Conservation (phyloP, 75 land plant genomes). For the Picea glauca region DNA sequence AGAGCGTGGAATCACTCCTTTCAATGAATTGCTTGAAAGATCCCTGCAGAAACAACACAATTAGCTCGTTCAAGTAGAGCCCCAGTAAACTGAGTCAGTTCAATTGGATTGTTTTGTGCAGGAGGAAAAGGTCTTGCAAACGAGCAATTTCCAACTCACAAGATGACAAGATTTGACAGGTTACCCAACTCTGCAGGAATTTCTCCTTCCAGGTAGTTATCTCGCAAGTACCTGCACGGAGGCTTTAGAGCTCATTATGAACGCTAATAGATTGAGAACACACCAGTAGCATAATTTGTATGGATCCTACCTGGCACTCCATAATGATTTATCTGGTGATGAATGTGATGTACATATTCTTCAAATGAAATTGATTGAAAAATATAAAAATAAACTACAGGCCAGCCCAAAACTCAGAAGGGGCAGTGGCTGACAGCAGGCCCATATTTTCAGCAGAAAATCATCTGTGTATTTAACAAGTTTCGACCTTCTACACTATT, state of each 20-base stretch:
- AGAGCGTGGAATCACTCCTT: conserved; percentile 74
- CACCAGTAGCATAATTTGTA: neutral
- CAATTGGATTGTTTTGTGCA: neutral
- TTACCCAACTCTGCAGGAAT: conserved; percentile 64
- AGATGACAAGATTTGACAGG: conserved; percentile 39
- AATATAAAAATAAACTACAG: neutral
- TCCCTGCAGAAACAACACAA: conserved; percentile 51
- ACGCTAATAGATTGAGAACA: neutral
- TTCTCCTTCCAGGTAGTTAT: conserved; percentile 62
- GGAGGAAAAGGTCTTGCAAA: neutral
- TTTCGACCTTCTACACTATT: neutral
- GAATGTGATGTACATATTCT: neutral
- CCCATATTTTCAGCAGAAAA: neutral
- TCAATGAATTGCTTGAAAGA: conserved; percentile 69
- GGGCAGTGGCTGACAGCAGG: neutral
- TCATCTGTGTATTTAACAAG: neutral
- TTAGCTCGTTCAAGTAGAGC: neutral
- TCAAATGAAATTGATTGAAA: neutral
- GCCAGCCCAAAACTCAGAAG: neutral
- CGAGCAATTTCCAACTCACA: conserved; percentile 29
- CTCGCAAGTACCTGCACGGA: conserved; percentile 55
- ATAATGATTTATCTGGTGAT: neutral
- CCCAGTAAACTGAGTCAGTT: neutral
- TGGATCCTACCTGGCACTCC: neutral
- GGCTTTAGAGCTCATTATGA: neutral